Percentiles rank a stretch among this genome's conserved stretches.
phyloP scores from a whole-genome alignment of 1,139 yeast species.

The Pichia sp. region DNA sequence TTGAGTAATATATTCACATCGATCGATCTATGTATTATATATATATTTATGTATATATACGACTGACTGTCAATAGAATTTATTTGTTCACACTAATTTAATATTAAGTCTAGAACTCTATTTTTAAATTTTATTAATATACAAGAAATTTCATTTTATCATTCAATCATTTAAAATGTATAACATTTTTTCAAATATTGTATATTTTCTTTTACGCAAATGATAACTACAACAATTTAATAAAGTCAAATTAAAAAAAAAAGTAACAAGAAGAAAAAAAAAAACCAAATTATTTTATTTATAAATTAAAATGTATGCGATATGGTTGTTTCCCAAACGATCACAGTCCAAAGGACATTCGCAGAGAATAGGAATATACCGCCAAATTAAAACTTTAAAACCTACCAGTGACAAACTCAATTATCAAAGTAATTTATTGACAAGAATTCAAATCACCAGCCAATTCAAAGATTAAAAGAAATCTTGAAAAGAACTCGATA shows the following conservation, averaged over 20 bases:
- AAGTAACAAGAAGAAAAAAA: not conserved
- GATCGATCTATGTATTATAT: no score
- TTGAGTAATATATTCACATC: no score
- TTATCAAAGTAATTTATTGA: constrained; percentile 4
- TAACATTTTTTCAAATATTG: no score
- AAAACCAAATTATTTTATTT: not conserved
- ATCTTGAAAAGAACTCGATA: constrained; percentile 1
- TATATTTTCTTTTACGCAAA: no score
- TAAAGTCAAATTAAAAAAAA: not conserved
- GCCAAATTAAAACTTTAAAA: constrained; percentile 38
- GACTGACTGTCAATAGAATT: no score
- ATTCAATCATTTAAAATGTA: no score
- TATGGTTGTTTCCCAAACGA: constrained; percentile 91
- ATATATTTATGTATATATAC: no score
- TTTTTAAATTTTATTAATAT: no score
- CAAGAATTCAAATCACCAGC: constrained; percentile 62
- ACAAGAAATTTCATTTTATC: no score
- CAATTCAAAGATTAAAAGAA: not conserved
- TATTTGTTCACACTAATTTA: no score
- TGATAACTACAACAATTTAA: not conserved
- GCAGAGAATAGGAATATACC: constrained; percentile 92
- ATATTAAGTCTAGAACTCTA: no score
- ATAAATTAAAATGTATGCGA: constrained; percentile 51
- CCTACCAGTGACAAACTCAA: constrained; percentile 15
- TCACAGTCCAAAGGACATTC: constrained; percentile 67